A percentile compares a stretch with the other conserved stretches of the same genome.
These are phyloP conservation scores for Bullera alba DNA, from an alignment of 768 basidiomycete genomes.

Conservation along the genomic window DNA sequence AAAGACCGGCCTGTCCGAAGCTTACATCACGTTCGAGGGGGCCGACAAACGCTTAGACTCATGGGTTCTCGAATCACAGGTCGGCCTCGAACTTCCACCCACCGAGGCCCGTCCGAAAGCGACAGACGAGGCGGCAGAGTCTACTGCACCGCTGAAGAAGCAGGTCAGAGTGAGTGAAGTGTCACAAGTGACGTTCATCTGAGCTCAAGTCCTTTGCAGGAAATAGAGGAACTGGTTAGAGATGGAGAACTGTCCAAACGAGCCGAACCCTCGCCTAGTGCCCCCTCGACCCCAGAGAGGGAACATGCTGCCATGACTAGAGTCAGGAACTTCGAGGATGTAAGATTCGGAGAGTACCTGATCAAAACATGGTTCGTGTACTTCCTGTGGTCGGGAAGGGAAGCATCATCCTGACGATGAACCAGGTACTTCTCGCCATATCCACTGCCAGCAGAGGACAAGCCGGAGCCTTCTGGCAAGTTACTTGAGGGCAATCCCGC, in stretches of 20 bases:
- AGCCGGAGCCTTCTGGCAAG: too few relatives aligned
- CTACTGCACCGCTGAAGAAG: too few relatives aligned
- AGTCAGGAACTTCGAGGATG: slow-evolving; percentile 70
- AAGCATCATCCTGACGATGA: neutral
- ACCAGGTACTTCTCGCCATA: slow-evolving; percentile 90
- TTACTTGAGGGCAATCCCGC: neutral
- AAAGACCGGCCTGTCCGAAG: slow-evolving; percentile 18
- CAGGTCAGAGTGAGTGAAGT: too few relatives aligned
- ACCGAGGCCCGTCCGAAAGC: too few relatives aligned
- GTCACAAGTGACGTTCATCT: too few relatives aligned
- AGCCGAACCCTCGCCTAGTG: slow-evolving; percentile 6
- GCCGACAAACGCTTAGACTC: slow-evolving; percentile 36
- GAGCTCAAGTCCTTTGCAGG: too few relatives aligned
- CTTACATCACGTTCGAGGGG: slow-evolving; percentile 26
- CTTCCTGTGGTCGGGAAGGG: neutral
- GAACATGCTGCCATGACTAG: slow-evolving; percentile 36
- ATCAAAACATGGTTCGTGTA: slow-evolving; percentile 72
- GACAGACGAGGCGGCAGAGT: too few relatives aligned
- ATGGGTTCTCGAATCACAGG: slow-evolving; percentile 19
- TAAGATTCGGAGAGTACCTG: slow-evolving; percentile 75
- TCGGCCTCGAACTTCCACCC: slow-evolving; percentile 16
- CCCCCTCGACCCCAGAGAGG: slow-evolving; percentile 25
- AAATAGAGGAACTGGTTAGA: too few relatives aligned
- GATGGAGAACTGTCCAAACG: too few relatives aligned
- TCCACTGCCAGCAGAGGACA: slow-evolving; percentile 49